Evolutionary conservation across 1,139 yeast genomes (phyloP).

Genomic region (Yamadazyma blattariae): DNA sequence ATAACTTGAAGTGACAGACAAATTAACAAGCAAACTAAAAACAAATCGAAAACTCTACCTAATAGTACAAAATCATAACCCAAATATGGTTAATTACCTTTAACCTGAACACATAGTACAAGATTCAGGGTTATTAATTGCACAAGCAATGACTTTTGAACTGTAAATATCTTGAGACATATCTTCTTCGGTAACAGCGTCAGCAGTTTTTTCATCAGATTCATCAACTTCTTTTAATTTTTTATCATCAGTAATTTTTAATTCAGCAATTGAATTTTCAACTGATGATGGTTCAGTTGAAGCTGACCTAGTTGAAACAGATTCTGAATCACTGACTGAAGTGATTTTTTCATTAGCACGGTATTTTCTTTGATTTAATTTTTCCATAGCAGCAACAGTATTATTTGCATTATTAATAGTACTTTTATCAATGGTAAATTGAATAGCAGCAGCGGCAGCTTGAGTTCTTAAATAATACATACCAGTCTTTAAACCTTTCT

Average conservation of each 20-base stretch:
- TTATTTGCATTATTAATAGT: slow-evolving; percentile 44
- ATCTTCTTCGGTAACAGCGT: slow-evolving; percentile 20
- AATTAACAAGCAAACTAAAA: neutral
- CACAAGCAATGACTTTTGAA: slow-evolving; percentile 93
- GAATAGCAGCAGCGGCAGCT: slow-evolving; percentile 62
- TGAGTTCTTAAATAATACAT: slow-evolving; percentile 63
- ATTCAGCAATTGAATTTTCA: slow-evolving; percentile 47
- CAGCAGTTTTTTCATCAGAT: slow-evolving; percentile 15
- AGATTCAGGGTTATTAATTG: slow-evolving; percentile 93
- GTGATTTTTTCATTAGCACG: slow-evolving; percentile 17
- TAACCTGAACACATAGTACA: slow-evolving; percentile 99
- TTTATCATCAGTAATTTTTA: slow-evolving; percentile 25
- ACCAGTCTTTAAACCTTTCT: slow-evolving; percentile 61
- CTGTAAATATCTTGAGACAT: slow-evolving; percentile 73
- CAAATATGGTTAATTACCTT: slow-evolving; percentile 8
- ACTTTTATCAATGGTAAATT: slow-evolving; percentile 52
- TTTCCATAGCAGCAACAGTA: slow-evolving; percentile 51
- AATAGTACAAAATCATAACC: neutral
- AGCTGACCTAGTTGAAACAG: slow-evolving; percentile 28
- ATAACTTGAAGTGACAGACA: neutral
- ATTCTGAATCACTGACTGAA: slow-evolving; percentile 27
- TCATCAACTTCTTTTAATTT: slow-evolving; percentile 16
- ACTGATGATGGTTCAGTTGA: slow-evolving; percentile 51
- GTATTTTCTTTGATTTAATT: slow-evolving; percentile 55
- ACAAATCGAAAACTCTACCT: neutral